Percentiles rank a stretch among this genome's conserved stretches.
Conservation (phyloP, 495 filamentous ascomycete genomes). For the Xylaria palmicola region DNA sequence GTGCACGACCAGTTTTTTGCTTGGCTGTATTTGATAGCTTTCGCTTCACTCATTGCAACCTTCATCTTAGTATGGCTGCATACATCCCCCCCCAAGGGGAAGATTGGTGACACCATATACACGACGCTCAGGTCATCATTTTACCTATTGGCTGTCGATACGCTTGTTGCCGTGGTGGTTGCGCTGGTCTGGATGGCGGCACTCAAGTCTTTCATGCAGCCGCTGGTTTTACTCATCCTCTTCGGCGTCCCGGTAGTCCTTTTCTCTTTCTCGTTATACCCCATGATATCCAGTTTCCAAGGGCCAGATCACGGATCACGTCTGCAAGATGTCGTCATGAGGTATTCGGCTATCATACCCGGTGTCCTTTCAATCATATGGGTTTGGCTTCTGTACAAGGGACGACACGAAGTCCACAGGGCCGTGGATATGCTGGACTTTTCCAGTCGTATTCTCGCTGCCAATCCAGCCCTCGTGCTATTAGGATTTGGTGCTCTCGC, state of each 20-base stretch:
- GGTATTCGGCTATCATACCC: constrained; percentile 79
- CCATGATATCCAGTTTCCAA: constrained; percentile 86
- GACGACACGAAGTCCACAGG: constrained; percentile 73
- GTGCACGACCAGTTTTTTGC: constrained; percentile 86
- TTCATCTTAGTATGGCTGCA: constrained; percentile 87
- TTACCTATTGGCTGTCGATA: constrained; percentile 85
- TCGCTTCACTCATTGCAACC: constrained; percentile 79
- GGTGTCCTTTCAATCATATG: constrained; percentile 71
- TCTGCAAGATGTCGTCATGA: constrained; percentile 85
- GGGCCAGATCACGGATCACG: constrained; percentile 65
- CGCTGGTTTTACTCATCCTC: constrained; percentile 73
- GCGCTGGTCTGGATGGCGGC: constrained; percentile 89
- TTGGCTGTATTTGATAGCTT: constrained; percentile 81
- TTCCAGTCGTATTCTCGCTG: constrained; percentile 78
- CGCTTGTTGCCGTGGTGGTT: constrained; percentile 81
- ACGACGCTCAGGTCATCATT: constrained; percentile 83
- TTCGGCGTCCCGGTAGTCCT: constrained; percentile 82
- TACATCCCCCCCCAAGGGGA: constrained; percentile 65
- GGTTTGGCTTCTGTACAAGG: constrained; percentile 76
- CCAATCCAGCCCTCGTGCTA: constrained; percentile 78
- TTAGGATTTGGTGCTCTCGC: constrained; percentile 78
- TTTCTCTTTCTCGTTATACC: constrained; percentile 85
- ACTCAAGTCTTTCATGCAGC: constrained; percentile 78
- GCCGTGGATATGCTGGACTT: constrained; percentile 89
- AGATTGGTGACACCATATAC: constrained; percentile 88